These are phyloP conservation scores for Corylus avellana DNA, from an alignment of 306 rosid genomes.

Conservation along the genomic window DNA sequence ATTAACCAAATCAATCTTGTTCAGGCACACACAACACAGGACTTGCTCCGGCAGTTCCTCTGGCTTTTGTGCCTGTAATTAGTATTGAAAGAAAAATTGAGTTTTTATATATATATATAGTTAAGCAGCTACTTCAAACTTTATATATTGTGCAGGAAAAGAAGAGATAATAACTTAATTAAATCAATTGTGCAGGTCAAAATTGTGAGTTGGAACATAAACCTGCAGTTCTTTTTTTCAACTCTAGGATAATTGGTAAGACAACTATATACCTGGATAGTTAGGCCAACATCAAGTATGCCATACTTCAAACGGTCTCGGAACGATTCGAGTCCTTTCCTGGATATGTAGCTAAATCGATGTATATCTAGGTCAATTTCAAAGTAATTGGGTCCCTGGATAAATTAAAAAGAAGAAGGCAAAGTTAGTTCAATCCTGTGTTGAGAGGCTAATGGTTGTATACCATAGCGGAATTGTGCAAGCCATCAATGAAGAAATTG, in stretches of 20 bases:
- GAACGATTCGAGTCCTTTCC: conserved; percentile 90
- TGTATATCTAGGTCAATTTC: conserved; percentile 96
- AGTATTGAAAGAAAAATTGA: not conserved
- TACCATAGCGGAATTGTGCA: not conserved
- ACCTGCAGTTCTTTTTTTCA: not conserved
- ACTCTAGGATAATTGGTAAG: not conserved
- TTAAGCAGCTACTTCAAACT: not conserved
- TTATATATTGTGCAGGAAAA: too few species aligned
- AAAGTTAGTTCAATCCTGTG: conserved; percentile 4
- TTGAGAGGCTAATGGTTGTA: not conserved
- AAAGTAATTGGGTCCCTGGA: conserved; percentile 83
- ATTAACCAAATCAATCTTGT: conserved; percentile 77
- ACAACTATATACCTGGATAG: conserved; percentile 68
- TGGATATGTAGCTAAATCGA: conserved; percentile 86
- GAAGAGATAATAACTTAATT: too few species aligned
- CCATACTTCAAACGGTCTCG: conserved; percentile 67
- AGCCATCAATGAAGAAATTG: not conserved
- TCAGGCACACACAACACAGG: conserved; percentile 75
- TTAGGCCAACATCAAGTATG: conserved; percentile 77
- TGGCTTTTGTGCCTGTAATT: conserved; percentile 75
- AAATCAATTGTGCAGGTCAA: not conserved
- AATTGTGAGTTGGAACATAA: conserved; percentile 2
- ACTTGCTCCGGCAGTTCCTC: conserved; percentile 93
- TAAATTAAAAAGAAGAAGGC: not conserved
- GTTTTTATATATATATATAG: not conserved